phyloP scores from a whole-genome alignment of 139 green algal species.

The Haematococcus lacustris region DNA sequence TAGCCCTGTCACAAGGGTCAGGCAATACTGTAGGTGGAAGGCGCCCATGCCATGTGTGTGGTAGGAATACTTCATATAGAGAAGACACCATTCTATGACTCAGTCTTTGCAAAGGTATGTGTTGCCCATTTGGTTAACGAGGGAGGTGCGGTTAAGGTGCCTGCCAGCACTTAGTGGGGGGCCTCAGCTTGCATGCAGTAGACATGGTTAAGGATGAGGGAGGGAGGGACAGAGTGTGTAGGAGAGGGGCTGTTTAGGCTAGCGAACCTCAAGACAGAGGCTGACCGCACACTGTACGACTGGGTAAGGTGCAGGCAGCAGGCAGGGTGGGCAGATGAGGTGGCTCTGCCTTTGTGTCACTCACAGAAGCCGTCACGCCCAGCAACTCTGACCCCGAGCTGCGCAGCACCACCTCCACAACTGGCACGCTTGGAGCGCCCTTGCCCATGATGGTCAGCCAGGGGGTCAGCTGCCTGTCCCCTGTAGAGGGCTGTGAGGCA shows the following conservation, averaged over 20 bases:
- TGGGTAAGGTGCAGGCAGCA: not conserved
- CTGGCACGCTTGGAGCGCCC: slow-evolving; percentile 32
- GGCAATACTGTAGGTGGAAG: too few species aligned
- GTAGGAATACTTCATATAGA: too few species aligned
- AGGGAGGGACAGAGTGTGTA: too few species aligned
- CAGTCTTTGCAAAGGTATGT: too few species aligned
- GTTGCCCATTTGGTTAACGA: too few species aligned
- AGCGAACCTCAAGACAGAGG: too few species aligned
- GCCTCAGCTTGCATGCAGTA: not conserved
- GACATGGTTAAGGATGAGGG: not conserved
- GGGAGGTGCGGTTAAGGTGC: not conserved
- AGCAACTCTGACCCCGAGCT: slow-evolving; percentile 42
- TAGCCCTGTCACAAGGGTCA: too few species aligned
- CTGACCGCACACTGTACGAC: not conserved
- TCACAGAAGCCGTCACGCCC: slow-evolving; percentile 33
- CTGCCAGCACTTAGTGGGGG: not conserved
- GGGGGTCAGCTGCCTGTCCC: slow-evolving; percentile 44
- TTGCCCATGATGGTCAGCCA: slow-evolving; percentile 61
- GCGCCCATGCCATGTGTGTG: too few species aligned
- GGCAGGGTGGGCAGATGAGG: too few species aligned
- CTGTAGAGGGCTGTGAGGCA: slow-evolving; percentile 7
- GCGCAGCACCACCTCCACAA: slow-evolving; percentile 50
- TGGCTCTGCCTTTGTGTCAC: not conserved
- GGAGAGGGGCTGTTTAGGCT: too few species aligned
- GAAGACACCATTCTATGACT: too few species aligned